phyloP scores from a whole-genome alignment of 192 early-diverging fungal species.

The Podila horticola region DNA sequence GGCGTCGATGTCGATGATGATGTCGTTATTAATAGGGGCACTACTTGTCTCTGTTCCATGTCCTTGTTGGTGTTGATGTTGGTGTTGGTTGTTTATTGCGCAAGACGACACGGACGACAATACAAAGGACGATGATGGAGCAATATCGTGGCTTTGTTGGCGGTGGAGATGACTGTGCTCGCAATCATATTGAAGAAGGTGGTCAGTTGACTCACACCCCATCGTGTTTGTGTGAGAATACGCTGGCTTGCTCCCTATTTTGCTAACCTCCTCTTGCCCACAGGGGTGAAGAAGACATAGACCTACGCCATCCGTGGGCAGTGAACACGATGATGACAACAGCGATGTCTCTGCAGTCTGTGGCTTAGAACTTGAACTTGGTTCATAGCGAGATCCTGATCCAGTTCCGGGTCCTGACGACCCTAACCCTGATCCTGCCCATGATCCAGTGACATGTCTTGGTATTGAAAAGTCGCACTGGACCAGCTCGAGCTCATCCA shows the following conservation, averaged over 20 bases:
- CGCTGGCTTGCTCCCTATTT: background rate
- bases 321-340: too few species aligned
- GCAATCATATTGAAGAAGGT: background rate
- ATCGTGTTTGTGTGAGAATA: background rate
- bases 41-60: background rate
- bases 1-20: background rate
- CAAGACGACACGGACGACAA: background rate
- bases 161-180: background rate
- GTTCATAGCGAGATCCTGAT: too few species aligned
- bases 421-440: background rate
- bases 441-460: too few species aligned
- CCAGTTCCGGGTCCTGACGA: background rate
- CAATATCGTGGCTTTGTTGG: too few species aligned
- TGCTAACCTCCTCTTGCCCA: background rate
- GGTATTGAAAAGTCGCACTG: background rate
- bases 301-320: too few species aligned
- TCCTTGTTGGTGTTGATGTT: slow-evolving; percentile 7
- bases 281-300: background rate
- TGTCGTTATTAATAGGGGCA: background rate
- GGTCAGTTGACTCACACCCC: background rate
- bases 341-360: too few species aligned
- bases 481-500: slow-evolving; percentile 1
- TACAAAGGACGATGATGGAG: background rate
- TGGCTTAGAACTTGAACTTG: too few species aligned
- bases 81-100: background rate